A percentile compares a stretch with the other conserved stretches of the same genome.
Evolutionary conservation across 371 early-diverging fungal species (phyloP).

Genomic region (Mortierella sp.): DNA sequence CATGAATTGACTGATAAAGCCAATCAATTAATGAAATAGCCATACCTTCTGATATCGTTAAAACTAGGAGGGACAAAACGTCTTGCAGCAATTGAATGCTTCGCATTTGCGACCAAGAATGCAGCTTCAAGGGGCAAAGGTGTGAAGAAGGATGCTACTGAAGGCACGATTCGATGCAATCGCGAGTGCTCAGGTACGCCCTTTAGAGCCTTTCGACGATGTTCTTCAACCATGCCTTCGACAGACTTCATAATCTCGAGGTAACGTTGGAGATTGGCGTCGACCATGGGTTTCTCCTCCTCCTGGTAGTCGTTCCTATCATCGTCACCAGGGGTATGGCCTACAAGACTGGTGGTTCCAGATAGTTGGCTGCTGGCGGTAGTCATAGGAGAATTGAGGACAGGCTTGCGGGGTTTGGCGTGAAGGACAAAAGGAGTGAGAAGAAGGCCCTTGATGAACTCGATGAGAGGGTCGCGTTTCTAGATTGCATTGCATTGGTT

Average conservation of each 20-base stretch:
- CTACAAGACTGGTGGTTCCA: constrained; percentile 1
- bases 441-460: constrained; percentile 86
- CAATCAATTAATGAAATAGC: not conserved
- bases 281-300: constrained; percentile 54
- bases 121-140: constrained; percentile 76
- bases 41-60: constrained; percentile 82
- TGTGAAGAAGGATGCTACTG: constrained; percentile 84
- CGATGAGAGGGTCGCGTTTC: constrained; percentile 84
- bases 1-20: too few species aligned
- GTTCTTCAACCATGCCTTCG: constrained; percentile 74
- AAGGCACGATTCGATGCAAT: constrained; percentile 79
- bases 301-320: constrained; percentile 52
- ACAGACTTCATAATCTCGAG: constrained; percentile 78
- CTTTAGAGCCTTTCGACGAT: constrained; percentile 52
- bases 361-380: not conserved
- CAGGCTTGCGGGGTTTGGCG: constrained; percentile 66
- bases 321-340: constrained; percentile 9
- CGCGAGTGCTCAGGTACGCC: constrained; percentile 77
- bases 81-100: constrained; percentile 75
- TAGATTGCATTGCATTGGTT: constrained; percentile 10
- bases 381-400: constrained; percentile 24
- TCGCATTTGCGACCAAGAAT: constrained; percentile 70
- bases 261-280: constrained; percentile 65
- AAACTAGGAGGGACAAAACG: constrained; percentile 86
- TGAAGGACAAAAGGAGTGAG: constrained; percentile 85